Evolutionary conservation across 768 basidiomycete species (phyloP).

Genomic region (Boletus huronensis): DNA sequence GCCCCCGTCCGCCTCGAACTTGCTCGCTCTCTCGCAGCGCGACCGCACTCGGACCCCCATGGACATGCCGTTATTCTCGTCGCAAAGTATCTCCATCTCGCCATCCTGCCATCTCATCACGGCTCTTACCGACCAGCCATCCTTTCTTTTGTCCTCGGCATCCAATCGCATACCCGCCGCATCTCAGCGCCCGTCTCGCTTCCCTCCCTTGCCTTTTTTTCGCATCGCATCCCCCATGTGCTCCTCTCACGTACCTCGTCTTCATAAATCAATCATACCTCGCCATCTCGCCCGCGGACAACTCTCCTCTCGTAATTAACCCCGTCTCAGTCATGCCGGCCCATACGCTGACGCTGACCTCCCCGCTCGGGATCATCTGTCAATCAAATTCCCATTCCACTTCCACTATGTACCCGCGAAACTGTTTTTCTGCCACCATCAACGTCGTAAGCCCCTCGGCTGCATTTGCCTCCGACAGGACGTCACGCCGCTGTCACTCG

Average conservation of each 20-base stretch:
- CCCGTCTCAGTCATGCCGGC: background rate
- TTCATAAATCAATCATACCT: background rate
- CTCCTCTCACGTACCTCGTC: background rate
- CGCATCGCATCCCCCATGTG: background rate
- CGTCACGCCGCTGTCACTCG: slow-evolving; percentile 5
- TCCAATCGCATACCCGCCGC: background rate
- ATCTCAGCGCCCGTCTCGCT: background rate
- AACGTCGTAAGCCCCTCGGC: background rate
- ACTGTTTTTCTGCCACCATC: slow-evolving; percentile 4
- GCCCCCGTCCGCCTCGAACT: no score
- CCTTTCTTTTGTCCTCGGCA: background rate
- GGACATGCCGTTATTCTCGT: background rate
- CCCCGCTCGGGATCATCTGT: background rate
- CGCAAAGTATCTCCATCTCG: background rate
- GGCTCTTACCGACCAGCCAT: background rate
- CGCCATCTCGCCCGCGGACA: background rate
- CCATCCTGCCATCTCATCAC: slow-evolving; percentile 2
- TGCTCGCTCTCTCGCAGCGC: background rate
- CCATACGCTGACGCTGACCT: slow-evolving; percentile 6
- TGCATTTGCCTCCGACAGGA: background rate
- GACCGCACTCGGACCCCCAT: background rate
- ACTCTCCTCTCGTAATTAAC: background rate
- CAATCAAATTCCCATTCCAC: background rate
- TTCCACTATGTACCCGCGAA: slow-evolving; percentile 6
- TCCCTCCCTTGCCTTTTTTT: background rate